Base-by-base conservation (phyloP, 495 filamentous ascomycete genomes). In the Cairneyella variabilis region DNA sequence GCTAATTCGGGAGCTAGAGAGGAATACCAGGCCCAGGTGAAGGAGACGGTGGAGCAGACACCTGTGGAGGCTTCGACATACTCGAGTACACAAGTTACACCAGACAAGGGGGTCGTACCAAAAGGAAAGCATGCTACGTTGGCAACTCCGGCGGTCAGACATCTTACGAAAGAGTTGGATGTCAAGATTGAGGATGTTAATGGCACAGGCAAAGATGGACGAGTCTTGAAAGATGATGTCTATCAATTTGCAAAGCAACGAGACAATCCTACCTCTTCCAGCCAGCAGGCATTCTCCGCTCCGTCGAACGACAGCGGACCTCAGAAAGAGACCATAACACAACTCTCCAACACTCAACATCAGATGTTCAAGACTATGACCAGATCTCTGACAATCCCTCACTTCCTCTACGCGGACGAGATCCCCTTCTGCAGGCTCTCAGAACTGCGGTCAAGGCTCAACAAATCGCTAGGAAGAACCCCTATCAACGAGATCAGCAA, bases 291-390 rank as follows among this genome's bases (percentile, higher is more conserved):
- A 39, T 1, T 18, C 53, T 37, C 57, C 51, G 42, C 62, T 34
- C 26, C 64, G 14, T 46, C 56, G 11, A 49, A 59, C 25, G 49
- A 59, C 23, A 66, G 63, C 52, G 57, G 64, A 11, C 68, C 68
- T 18, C 86, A 90, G 62, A 71, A 74, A 27, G 95, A 97, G 61
- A 80, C 80, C 2, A 66, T 70, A 1, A 69, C 82, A 22, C 71
- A 79, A 48, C 71, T 99, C 17, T 88, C 89, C 3, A 82, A 82
- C 22, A 87, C 89, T 23, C 93, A 97, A 71, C 73, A 78, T 17
- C 84, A 89, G 63, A 99, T 99, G 95, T 97, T 96, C 81, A 96
- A 93, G 69, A 81, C 83, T n/a, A 99, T 99, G 95, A 97, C 92
- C 18, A 82, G 82, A 37, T 95, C 91, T 16, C 75, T 99, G 56